A percentile compares a stretch with the other conserved stretches of the same genome.
These are phyloP conservation scores for Colletotrichum tamarilloi DNA, from an alignment of 2,329 filamentous ascomycete genomes.

Conservation along the genomic window DNA sequence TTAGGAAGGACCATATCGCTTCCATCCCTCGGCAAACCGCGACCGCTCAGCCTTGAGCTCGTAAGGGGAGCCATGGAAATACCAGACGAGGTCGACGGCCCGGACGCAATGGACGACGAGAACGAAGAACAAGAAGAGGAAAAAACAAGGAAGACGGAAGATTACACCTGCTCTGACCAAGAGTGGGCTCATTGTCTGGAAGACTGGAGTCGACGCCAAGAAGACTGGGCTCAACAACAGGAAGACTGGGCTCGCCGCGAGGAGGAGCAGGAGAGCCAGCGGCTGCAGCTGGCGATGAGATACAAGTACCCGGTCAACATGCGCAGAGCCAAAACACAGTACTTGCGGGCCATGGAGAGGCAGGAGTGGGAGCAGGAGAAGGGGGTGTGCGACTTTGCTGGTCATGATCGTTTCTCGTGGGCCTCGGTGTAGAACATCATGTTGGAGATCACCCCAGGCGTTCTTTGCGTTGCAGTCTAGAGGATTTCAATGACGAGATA, in stretches of 20 bases:
- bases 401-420: background rate
- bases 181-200: background rate
- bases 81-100: too few species aligned
- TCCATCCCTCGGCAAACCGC: background rate
- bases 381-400: conserved; percentile 28
- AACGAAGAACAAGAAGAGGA: background rate
- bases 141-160: background rate
- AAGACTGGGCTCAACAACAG: background rate
- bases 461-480: background rate
- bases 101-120: background rate
- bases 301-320: conserved; percentile 26
- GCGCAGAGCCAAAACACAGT: conserved; percentile 7
- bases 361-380: conserved; percentile 27
- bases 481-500: background rate
- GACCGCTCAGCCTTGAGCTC: background rate
- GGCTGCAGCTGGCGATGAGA: conserved; percentile 1
- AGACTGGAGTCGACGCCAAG: background rate
- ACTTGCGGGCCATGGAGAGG: conserved; percentile 9
- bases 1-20: background rate
- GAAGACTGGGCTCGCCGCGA: background rate
- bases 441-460: too few species aligned
- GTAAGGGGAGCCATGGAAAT: background rate
- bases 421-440: background rate
- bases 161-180: background rate
- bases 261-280: conserved; percentile 1